These are phyloP conservation scores for Pichia sp. DNA, from an alignment of 1,139 yeast genomes.

Conservation along the genomic window DNA sequence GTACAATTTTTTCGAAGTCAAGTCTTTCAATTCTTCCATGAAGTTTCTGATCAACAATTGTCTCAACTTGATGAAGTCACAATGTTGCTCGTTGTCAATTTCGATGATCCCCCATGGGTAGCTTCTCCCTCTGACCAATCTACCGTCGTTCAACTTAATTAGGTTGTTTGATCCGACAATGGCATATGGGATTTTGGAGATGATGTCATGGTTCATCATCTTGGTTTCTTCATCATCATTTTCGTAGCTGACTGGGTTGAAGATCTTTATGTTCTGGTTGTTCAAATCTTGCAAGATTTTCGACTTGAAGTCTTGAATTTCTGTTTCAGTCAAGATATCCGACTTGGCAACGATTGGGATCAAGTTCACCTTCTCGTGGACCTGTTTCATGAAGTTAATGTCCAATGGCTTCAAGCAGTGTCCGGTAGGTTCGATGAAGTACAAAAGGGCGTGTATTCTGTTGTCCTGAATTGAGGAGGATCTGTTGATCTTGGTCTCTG, in stretches of 20 bases:
- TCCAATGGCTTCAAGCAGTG: conserved; percentile 89
- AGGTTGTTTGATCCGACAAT: conserved; percentile 84
- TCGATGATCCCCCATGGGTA: conserved; percentile 99
- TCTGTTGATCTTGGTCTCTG: conserved; percentile 83
- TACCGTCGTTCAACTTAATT: conserved; percentile 71
- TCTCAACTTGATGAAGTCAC: conserved; percentile 87
- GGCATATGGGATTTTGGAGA: conserved; percentile 83
- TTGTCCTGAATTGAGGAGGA: conserved; percentile 55
- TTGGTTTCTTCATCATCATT: conserved; percentile 84
- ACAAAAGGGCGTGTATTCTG: conserved; percentile 82
- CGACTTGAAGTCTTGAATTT: conserved; percentile 67
- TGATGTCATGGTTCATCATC: conserved; percentile 59
- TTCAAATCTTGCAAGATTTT: conserved; percentile 72
- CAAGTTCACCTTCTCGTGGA: conserved; percentile 87
- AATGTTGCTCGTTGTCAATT: conserved; percentile 91
- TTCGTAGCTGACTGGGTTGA: conserved; percentile 73
- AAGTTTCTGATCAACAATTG: conserved; percentile 86
- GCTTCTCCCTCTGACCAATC: conserved; percentile 81
- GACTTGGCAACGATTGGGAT: conserved; percentile 95
- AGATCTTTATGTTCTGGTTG: conserved; percentile 71
- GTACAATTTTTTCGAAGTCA: conserved; percentile 70
- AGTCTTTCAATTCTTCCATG: conserved; percentile 90
- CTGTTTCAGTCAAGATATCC: conserved; percentile 89
- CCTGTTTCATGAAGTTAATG: conserved; percentile 79
- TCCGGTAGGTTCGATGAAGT: conserved; percentile 96